phyloP scores from a whole-genome alignment of 352 stramenopile species.

The Blastocystis sp. region DNA sequence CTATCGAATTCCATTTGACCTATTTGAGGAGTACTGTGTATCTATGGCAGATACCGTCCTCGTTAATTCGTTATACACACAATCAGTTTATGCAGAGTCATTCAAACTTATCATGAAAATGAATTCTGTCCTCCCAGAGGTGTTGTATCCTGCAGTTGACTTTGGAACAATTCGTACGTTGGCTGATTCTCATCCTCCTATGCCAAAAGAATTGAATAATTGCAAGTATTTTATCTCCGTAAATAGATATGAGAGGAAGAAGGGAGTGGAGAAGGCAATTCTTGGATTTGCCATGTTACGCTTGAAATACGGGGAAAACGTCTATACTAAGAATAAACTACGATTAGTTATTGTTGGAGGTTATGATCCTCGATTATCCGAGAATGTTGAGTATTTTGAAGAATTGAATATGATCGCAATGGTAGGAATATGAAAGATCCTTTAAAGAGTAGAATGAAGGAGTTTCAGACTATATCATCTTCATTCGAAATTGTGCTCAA shows the following conservation, averaged over 20 bases:
- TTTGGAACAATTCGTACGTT: slow-evolving; percentile 32
- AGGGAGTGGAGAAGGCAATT: slow-evolving; percentile 84
- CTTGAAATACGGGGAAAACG: not conserved
- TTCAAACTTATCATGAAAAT: slow-evolving; percentile 73
- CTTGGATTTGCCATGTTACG: slow-evolving; percentile 73
- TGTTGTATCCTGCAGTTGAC: slow-evolving; percentile 85
- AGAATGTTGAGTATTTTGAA: slow-evolving; percentile 87
- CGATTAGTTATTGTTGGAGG: slow-evolving; percentile 85
- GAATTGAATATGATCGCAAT: slow-evolving; percentile 77
- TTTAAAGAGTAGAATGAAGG: slow-evolving; percentile 62
- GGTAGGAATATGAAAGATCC: not conserved
- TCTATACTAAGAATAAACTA: slow-evolving; percentile 56
- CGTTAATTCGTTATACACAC: slow-evolving; percentile 91
- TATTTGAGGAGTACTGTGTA: slow-evolving; percentile 84
- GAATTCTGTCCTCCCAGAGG: slow-evolving; percentile 68
- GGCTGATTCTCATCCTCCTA: slow-evolving; percentile 41
- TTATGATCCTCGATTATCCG: slow-evolving; percentile 86
- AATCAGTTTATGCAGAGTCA: slow-evolving; percentile 75
- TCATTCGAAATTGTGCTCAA: slow-evolving; percentile 64
- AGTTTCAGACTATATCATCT: slow-evolving; percentile 64
- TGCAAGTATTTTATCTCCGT: slow-evolving; percentile 80
- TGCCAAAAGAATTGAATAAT: not conserved
- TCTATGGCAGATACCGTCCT: slow-evolving; percentile 81
- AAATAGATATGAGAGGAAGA: slow-evolving; percentile 97
- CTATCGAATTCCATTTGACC: slow-evolving; percentile 84